Base-by-base conservation (phyloP, 2,329 filamentous ascomycete genomes). In the Chaetomiaceae sp. region DNA sequence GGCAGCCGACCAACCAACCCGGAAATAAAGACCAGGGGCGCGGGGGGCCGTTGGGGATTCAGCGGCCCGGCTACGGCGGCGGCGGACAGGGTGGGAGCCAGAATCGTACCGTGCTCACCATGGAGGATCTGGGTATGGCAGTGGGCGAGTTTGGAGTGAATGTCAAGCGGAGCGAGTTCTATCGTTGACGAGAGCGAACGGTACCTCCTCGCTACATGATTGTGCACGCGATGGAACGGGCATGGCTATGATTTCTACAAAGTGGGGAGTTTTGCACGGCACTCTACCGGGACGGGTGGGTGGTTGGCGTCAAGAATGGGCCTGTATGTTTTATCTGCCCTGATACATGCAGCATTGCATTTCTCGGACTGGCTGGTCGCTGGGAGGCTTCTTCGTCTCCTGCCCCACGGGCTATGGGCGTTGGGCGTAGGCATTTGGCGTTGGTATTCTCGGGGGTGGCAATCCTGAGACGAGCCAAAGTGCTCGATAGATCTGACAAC, bases 111-210 rank as follows among this genome's bases (percentile, higher is more conserved):
- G 92, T 99, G 51, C 77, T 99, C 57, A 97, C 94, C 1, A 97
- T 99, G 94, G 94, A 99, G 73, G 94, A 99, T 69, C 71, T 99
- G 64, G 94, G 94, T 14, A 97, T 97, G 90, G 94, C 94, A 1
- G 92, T 97, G 27, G 89, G 89, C 29, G 94, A 99, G 76, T 99
- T 97, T 68, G 94, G 94, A 1, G 90, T 99, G 48, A 99, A 96
- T 67, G 88, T 97, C 48, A 97, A 96, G 82, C 81, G 94, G 59
- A 91, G 92, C 66, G 94, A 99, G 74, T 99, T 97, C 68, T 99
- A 99, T 70, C 81, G 91, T 64, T 96, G 62, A 69, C n/a, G 40
- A 10, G 5, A n/a, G 13, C 2, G 20, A n/a, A 20, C 2, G 20
- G 11, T 18, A 5, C 16, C 32, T 27, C 27, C 27, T 32, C 11